Base-by-base conservation (phyloP, 768 basidiomycete species). In the Asterophora lycoperdoides region DNA sequence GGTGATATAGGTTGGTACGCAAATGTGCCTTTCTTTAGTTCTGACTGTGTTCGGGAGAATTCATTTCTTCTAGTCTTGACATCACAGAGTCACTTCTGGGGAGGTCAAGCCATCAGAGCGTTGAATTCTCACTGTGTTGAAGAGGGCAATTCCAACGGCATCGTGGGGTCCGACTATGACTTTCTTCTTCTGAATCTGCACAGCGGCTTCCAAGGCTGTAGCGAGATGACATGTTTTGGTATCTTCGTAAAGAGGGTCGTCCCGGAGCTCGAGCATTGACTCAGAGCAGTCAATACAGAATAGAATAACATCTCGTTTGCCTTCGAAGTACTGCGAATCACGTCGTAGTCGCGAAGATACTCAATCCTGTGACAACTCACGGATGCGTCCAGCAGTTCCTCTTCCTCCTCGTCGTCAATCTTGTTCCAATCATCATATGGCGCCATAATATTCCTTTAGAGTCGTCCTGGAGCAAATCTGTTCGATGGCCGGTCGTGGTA, bases 251-350 rank as follows among this genome's bases (percentile, higher is more conserved):
- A 72, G 69, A 9, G 80, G 78, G 57, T 85, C 81, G 19, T 86
- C 84, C 41, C 73, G 74, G 36, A 85, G 77, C 32, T 72, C 73
- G 19, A 88, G 83, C 95, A 98, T 97, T 9, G 91, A 89, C 46
- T 79, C 73, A 0, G 94, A 95, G 53, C 90, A 92, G 66, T 99
- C 94, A 49, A 99, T 91, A 64, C 88, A 89, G 70, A 97, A 96
- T n/a, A 98, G 68, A 39, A 95, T 86, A 28, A 93, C 89, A 58
- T 97, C 93, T 52, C 80, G 79, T 55, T 84, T 83, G 44, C 81
- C 80, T 53, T 90, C 88, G 53, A 80, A 78, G 50, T 75, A 74
- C 87, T 89, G 41, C 38, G 30, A 44, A 40, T 35, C n/a, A 46
- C 19, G 33, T 42, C 20, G 44, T 40, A 15, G 33, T 44, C 11